phyloP scores from a whole-genome alignment of 805 yeast species.

The Kodamaea hsintzibuensis region DNA sequence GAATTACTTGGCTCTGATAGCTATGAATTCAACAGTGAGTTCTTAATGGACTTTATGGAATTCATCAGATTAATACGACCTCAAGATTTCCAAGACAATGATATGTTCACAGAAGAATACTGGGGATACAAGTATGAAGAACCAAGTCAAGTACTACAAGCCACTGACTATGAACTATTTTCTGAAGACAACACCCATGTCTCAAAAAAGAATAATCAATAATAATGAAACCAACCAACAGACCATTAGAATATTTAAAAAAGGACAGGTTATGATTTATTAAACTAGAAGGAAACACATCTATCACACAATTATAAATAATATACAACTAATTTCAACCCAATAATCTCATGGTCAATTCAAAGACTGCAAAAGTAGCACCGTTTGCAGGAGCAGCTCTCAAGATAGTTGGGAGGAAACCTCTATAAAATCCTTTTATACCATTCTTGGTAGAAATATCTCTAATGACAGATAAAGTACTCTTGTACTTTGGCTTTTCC shows the following conservation, averaged over 20 bases:
- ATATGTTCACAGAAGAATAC: constrained; percentile 8
- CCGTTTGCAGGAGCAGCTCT: constrained; percentile 99
- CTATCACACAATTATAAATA: neutral
- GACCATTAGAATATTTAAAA: neutral
- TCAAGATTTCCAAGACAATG: constrained; percentile 31
- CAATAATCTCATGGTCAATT: constrained; percentile 74
- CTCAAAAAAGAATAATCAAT: neutral
- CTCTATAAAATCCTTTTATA: constrained; percentile 77
- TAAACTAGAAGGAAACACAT: neutral
- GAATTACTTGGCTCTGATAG: constrained; percentile 41
- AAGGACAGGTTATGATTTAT: neutral
- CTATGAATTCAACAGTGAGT: constrained; percentile 43
- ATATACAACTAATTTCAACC: constrained; percentile 22
- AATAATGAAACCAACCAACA: neutral
- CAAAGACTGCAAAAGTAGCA: constrained; percentile 93
- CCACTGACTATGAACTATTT: constrained; percentile 12
- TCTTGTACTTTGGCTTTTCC: constrained; percentile 57
- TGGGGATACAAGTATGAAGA: constrained; percentile 5
- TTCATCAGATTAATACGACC: constrained; percentile 39
- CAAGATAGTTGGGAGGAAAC: constrained; percentile 86
- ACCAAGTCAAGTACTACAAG: constrained; percentile 5
- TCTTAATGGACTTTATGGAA: constrained; percentile 41
- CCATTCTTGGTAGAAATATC: constrained; percentile 62
- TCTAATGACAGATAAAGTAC: constrained; percentile 58
- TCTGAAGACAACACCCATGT: constrained; percentile 1